A percentile compares a stretch with the other conserved stretches of the same genome.
Evolutionary conservation across 2,329 filamentous ascomycete genomes (phyloP).

Genomic region (Neoarthrinium moseri): DNA sequence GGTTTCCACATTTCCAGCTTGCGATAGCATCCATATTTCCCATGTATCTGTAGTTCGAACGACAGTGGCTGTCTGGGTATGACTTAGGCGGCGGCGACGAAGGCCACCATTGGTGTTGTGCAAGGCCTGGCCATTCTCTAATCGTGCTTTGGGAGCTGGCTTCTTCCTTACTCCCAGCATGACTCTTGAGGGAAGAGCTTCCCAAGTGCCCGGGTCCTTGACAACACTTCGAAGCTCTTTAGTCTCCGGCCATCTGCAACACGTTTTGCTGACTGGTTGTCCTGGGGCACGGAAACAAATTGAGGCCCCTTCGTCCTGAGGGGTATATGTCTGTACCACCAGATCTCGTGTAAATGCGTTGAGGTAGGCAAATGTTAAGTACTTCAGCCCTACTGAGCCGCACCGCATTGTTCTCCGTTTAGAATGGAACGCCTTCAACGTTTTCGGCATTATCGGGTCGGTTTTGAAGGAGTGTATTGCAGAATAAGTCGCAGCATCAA

Average conservation of each 20-base stretch:
- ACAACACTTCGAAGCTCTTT: constrained; percentile 52
- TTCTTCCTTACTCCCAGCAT: constrained; percentile 62
- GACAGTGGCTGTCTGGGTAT: constrained; percentile 2
- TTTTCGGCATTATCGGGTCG: constrained; percentile 55
- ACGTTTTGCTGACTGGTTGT: constrained; percentile 38
- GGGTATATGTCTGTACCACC: constrained; percentile 63
- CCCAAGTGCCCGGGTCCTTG: constrained; percentile 65
- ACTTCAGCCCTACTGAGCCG: constrained; percentile 55
- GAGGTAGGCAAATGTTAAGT: constrained; percentile 64
- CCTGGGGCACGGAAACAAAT: constrained; percentile 55
- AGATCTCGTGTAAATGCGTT: constrained; percentile 59
- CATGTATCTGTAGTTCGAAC: constrained; percentile 34
- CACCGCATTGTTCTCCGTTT: constrained; percentile 50
- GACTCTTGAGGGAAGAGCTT: constrained; percentile 57
- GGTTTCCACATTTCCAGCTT: constrained; percentile 40
- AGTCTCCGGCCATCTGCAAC: constrained; percentile 51
- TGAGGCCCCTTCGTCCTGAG: constrained; percentile 49
- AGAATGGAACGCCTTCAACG: constrained; percentile 60
- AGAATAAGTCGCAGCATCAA: constrained; percentile 56
- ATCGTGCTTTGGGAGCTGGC: constrained; percentile 19
- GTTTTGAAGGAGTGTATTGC: constrained; percentile 63
- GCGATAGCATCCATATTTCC: constrained; percentile 55
- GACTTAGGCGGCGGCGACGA: constrained; percentile 25
- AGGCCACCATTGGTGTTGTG: constrained; percentile 19
- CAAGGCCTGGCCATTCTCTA: constrained; percentile 15